Evolutionary conservation across 805 yeast species (phyloP).

Genomic region (Wickerhamomyces chambardii): DNA sequence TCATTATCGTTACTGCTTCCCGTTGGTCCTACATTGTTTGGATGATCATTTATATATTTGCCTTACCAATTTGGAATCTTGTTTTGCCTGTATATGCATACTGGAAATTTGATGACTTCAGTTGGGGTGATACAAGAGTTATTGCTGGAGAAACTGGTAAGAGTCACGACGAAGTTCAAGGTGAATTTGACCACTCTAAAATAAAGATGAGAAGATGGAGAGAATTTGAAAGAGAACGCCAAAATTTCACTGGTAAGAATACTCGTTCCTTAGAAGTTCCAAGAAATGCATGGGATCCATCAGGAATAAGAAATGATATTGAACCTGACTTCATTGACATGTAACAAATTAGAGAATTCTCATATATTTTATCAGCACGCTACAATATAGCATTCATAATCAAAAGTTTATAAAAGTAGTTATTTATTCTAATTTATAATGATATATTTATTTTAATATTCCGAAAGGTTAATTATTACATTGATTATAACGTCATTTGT

Average conservation of each 20-base stretch:
- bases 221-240: constrained; percentile 71
- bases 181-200: constrained; percentile 85
- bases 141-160: constrained; percentile 61
- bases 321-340: neutral
- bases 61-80: constrained; percentile 93
- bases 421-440: too few species aligned
- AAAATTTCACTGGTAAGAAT: constrained; percentile 2
- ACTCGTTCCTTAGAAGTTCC: too few species aligned
- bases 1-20: too few species aligned
- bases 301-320: constrained; percentile 1
- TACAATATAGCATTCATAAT: too few species aligned
- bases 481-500: too few species aligned
- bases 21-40: too few species aligned
- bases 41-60: constrained; percentile 69
- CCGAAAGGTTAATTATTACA: too few species aligned
- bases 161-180: constrained; percentile 61
- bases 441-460: too few species aligned
- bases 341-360: too few species aligned
- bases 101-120: constrained; percentile 94
- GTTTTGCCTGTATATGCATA: constrained; percentile 78
- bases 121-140: constrained; percentile 95
- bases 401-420: too few species aligned
- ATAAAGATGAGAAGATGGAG: constrained; percentile 93
- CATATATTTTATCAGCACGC: too few species aligned
- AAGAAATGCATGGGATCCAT: constrained; percentile 18